These are phyloP conservation scores for Zalerion maritima DNA, from an alignment of 495 filamentous ascomycete genomes.

Conservation along the genomic window DNA sequence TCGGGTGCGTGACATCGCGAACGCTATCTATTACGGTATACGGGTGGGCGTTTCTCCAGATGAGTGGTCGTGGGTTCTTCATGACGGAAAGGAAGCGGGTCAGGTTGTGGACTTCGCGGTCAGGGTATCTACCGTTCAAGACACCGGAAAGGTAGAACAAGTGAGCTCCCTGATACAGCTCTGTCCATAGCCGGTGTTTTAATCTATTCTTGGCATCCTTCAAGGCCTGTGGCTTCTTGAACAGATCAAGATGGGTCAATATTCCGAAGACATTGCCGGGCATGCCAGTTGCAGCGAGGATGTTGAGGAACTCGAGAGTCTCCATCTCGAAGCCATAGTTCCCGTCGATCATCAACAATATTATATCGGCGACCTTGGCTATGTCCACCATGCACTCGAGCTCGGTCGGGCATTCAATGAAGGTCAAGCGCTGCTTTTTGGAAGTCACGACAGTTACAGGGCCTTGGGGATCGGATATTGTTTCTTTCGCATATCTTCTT, in stretches of 20 bases:
- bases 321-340: slow-evolving; percentile 99
- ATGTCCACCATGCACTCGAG: slow-evolving; percentile 91
- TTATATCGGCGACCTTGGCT: slow-evolving; percentile 91
- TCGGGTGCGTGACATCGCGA: slow-evolving; percentile 85
- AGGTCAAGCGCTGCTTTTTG: slow-evolving; percentile 81
- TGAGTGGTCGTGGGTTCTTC: slow-evolving; percentile 90
- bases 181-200: slow-evolving; percentile 92
- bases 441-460: slow-evolving; percentile 92
- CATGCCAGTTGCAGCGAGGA: slow-evolving; percentile 81
- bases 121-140: slow-evolving; percentile 89
- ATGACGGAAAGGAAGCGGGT: slow-evolving; percentile 91
- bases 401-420: slow-evolving; percentile 91
- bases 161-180: slow-evolving; percentile 92
- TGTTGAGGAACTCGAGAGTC: slow-evolving; percentile 97
- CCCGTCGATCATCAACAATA: slow-evolving; percentile 92
- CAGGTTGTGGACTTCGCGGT: slow-evolving; percentile 90
- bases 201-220: slow-evolving; percentile 86
- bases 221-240: slow-evolving; percentile 78
- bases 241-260: slow-evolving; percentile 88
- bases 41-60: slow-evolving; percentile 95
- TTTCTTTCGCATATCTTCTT: slow-evolving; percentile 89
- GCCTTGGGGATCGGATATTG: slow-evolving; percentile 72
- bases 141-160: slow-evolving; percentile 93
- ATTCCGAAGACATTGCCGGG: slow-evolving; percentile 97
- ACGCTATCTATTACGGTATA: slow-evolving; percentile 89